Conservation (phyloP, 805 yeast species). For the Wickerhamomyces ciferrii region DNA sequence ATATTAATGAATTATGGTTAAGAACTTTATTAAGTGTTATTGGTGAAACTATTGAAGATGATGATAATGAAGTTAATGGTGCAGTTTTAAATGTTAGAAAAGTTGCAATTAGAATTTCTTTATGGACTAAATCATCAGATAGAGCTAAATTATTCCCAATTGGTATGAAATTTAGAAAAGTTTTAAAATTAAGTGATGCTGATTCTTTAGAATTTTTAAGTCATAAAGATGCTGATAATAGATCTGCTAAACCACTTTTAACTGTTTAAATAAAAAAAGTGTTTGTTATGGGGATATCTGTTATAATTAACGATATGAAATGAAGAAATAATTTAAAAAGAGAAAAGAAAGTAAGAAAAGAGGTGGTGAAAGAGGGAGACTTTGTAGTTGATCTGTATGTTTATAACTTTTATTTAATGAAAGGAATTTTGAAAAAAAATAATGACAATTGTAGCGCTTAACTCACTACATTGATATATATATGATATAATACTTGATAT, state of each 20-base stretch:
- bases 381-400: neutral
- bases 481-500: too few species aligned
- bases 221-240: slow-evolving; percentile 34
- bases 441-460: too few species aligned
- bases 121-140: slow-evolving; percentile 87
- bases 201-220: slow-evolving; percentile 77
- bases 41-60: slow-evolving; percentile 88
- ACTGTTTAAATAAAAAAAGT: slow-evolving; percentile 11
- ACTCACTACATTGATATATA: too few species aligned
- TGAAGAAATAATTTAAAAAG: neutral
- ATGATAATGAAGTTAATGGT: slow-evolving; percentile 85
- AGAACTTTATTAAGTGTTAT: slow-evolving; percentile 82
- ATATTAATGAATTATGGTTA: slow-evolving; percentile 89
- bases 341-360: too few species aligned
- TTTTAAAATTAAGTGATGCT: slow-evolving; percentile 66
- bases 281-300: neutral
- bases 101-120: slow-evolving; percentile 75
- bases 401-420: neutral
- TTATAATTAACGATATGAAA: neutral
- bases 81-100: slow-evolving; percentile 86
- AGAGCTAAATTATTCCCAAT: slow-evolving; percentile 60
- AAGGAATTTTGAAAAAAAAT: neutral
- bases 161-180: slow-evolving; percentile 84
- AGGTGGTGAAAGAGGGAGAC: neutral
- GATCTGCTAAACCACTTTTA: slow-evolving; percentile 22